Evolutionary conservation across 2,329 filamentous ascomycete species (phyloP).

Genomic region (Aspergillus pseudoglaucus): DNA sequence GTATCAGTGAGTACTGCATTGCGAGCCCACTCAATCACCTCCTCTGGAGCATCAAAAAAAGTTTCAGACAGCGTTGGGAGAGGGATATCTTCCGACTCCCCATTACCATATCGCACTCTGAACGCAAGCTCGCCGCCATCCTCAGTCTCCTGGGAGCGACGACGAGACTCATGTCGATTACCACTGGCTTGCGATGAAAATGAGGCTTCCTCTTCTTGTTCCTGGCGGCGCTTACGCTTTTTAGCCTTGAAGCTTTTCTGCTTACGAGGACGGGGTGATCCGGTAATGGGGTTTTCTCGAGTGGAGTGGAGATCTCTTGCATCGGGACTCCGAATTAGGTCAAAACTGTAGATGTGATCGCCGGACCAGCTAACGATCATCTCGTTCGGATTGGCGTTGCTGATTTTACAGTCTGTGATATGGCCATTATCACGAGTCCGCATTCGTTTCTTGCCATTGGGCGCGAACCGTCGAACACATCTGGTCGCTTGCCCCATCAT

Average conservation of each 20-base stretch:
- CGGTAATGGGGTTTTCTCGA: conserved; percentile 18
- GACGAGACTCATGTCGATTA: conserved; percentile 42
- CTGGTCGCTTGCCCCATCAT: conserved; percentile 54
- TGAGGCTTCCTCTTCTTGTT: conserved; percentile 32
- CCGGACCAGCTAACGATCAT: conserved; percentile 64
- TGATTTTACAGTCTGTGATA: conserved; percentile 66
- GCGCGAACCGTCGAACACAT: conserved; percentile 62
- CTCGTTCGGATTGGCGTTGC: conserved; percentile 61
- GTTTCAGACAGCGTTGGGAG: conserved; percentile 33
- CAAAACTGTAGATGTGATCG: conserved; percentile 61
- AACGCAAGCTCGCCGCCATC: conserved; percentile 45
- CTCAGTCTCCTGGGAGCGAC: conserved; percentile 37
- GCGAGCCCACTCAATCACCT: conserved; percentile 34
- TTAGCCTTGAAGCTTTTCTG: conserved; percentile 35
- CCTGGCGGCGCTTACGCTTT: conserved; percentile 52
- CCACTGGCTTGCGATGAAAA: conserved; percentile 38
- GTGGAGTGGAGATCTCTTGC: conserved; percentile 38
- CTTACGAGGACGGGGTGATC: conserved; percentile 21
- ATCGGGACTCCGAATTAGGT: conserved; percentile 55
- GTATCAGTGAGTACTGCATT: conserved; percentile 45
- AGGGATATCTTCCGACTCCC: conserved; percentile 53
- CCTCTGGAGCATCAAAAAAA: conserved; percentile 22
- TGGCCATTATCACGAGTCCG: conserved; percentile 50
- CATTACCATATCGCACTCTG: conserved; percentile 53
- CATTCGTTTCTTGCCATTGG: conserved; percentile 49